Conservation (phyloP, 2,329 filamentous ascomycete genomes). For the Ophiobolus disseminans region DNA sequence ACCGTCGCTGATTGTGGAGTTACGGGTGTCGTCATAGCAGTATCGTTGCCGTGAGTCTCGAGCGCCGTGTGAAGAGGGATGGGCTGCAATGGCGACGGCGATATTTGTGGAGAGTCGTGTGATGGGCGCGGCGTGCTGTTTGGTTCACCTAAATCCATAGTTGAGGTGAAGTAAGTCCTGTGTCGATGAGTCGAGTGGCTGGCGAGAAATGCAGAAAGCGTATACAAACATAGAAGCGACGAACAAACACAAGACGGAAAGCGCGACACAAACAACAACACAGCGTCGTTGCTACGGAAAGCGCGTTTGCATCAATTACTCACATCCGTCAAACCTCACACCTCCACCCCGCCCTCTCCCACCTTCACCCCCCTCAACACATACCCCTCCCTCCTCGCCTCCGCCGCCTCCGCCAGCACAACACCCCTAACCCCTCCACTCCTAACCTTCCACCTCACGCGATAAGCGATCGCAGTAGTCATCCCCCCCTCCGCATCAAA, state of each 20-base stretch:
- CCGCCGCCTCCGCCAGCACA: slow-evolving; percentile 35
- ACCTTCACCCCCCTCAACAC: slow-evolving; percentile 40
- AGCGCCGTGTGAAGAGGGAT: slow-evolving; percentile 1
- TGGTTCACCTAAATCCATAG: neutral
- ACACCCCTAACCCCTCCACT: slow-evolving; percentile 25
- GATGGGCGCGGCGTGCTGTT: neutral
- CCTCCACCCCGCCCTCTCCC: slow-evolving; percentile 32
- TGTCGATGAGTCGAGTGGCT: neutral
- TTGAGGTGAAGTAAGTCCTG: neutral
- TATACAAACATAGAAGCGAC: neutral
- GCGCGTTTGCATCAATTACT: no score
- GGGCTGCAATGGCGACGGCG: slow-evolving; percentile 2
- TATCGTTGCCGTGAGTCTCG: neutral
- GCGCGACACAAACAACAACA: neutral
- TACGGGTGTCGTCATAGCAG: neutral
- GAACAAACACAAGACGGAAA: neutral
- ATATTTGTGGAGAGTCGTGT: neutral
- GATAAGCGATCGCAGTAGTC: slow-evolving; percentile 44
- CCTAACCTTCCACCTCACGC: slow-evolving; percentile 32
- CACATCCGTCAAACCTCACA: neutral
- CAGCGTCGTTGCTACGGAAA: neutral
- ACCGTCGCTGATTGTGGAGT: neutral
- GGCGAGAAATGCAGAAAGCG: neutral
- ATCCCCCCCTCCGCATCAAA: slow-evolving; percentile 38
- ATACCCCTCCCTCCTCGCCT: slow-evolving; percentile 41